Percentiles rank a stretch among this genome's conserved stretches.
Evolutionary conservation across 139 green algal genomes (phyloP).

Genomic region (Diplosphaera chodatii): DNA sequence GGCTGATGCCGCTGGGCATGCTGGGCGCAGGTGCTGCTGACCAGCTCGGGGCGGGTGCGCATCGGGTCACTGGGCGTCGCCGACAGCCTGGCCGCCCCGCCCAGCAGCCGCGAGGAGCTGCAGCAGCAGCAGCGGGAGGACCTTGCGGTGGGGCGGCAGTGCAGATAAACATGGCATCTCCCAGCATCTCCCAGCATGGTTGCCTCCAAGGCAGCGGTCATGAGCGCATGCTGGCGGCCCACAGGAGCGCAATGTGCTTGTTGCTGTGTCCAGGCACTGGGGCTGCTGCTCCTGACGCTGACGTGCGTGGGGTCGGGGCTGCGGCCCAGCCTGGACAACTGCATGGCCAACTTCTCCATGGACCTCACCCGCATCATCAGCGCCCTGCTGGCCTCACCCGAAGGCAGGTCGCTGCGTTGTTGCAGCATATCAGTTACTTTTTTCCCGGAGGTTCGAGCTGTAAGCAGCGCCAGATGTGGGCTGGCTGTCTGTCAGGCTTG

Average conservation of each 20-base stretch:
- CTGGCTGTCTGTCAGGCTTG: no score
- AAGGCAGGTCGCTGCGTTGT: no score
- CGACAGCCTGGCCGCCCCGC: conserved; percentile 44
- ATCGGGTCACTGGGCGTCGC: conserved; percentile 52
- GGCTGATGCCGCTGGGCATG: no score
- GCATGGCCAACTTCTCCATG: conserved; percentile 49
- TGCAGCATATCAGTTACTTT: no score
- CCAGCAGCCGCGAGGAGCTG: not conserved
- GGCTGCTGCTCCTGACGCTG: conserved; percentile 71
- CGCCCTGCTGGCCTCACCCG: conserved; percentile 30
- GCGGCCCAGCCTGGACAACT: conserved; percentile 47
- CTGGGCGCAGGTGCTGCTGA: conserved; percentile 41
- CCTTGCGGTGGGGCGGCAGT: conserved; percentile 7
- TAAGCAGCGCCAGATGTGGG: no score
- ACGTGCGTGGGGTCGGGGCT: conserved; percentile 48
- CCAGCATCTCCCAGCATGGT: no score
- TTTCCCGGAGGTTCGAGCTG: no score
- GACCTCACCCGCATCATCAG: conserved; percentile 66
- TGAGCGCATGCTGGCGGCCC: no score
- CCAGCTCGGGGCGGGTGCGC: conserved; percentile 24
- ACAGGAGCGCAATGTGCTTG: no score
- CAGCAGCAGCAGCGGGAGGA: conserved; percentile 25
- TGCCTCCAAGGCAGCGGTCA: no score
- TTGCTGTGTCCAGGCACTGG: conserved; percentile 46
- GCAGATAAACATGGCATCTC: no score